These are phyloP conservation scores for Testicularia cyperi DNA, from an alignment of 1,284 basidiomycete species.

Conservation along the genomic window DNA sequence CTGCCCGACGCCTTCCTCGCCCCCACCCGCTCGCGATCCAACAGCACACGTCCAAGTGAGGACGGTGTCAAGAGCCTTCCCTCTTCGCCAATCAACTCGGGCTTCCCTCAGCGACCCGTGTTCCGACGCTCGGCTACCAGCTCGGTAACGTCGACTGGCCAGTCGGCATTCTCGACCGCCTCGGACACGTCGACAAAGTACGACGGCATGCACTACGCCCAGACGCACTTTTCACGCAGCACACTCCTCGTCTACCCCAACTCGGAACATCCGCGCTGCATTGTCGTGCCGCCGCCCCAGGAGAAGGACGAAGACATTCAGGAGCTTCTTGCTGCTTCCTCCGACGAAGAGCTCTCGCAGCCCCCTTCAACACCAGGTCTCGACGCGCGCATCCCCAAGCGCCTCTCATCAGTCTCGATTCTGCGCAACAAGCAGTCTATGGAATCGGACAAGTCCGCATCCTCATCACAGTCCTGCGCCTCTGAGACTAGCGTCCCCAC, in stretches of 20 bases:
- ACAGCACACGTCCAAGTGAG: slow-evolving; percentile 2
- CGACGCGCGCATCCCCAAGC: slow-evolving; percentile 16
- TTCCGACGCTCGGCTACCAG: slow-evolving; percentile 13
- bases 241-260: slow-evolving; percentile 23
- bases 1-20: too few relatives aligned
- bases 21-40: too few relatives aligned
- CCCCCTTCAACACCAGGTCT: slow-evolving; percentile 20
- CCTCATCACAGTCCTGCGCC: not conserved
- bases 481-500: too few relatives aligned
- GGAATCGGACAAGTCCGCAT: slow-evolving; percentile 21
- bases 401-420: slow-evolving; percentile 6
- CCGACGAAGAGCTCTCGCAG: slow-evolving; percentile 23
- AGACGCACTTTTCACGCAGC: slow-evolving; percentile 28
- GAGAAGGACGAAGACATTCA: slow-evolving; percentile 25
- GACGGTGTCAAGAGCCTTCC: slow-evolving; percentile 7
- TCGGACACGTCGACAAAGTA: slow-evolving; percentile 5
- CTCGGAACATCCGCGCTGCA: slow-evolving; percentile 3
- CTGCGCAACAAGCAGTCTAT: slow-evolving; percentile 14
- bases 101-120: slow-evolving; percentile 15
- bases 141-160: slow-evolving; percentile 4
- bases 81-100: slow-evolving; percentile 5
- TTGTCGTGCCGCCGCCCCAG: not conserved
- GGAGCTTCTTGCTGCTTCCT: slow-evolving; percentile 15
- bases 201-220: slow-evolving; percentile 31
- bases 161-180: not conserved